These are phyloP conservation scores for Hawksworthiomyces lignivorus DNA, from an alignment of 2,329 filamentous ascomycete genomes.

Conservation along the genomic window DNA sequence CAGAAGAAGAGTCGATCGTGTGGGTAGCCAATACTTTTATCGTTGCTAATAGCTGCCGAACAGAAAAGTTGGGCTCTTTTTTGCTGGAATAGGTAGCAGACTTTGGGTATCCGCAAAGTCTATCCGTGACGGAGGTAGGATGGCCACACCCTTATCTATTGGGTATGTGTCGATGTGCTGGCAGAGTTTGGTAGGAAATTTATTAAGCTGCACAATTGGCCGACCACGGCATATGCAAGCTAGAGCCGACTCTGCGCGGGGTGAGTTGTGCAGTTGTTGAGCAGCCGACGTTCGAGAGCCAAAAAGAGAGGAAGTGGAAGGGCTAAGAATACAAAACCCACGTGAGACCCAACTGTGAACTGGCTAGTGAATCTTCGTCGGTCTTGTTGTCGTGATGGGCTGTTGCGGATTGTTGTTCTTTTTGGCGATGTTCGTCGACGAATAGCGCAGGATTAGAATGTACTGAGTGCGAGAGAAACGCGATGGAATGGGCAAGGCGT, in stretches of 20 bases:
- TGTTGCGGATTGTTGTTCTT: no score
- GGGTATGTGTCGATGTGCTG: slow-evolving; percentile 55
- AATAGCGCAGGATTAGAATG: no score
- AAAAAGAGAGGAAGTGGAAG: no score
- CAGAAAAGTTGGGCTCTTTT: slow-evolving; percentile 5
- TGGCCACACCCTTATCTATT: slow-evolving; percentile 47
- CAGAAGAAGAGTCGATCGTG: background rate
- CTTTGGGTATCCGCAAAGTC: slow-evolving; percentile 17
- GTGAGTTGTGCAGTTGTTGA: no score
- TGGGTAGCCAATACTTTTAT: slow-evolving; percentile 1
- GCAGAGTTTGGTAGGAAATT: slow-evolving; percentile 46
- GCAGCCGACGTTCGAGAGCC: no score
- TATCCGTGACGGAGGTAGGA: slow-evolving; percentile 37
- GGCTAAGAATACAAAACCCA: no score
- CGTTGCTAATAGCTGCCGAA: background rate
- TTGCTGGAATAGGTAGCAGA: background rate
- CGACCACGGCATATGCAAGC: slow-evolving; percentile 53
- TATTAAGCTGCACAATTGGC: slow-evolving; percentile 43
- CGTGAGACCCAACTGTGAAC: no score
- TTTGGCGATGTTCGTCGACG: no score
- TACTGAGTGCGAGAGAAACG: no score
- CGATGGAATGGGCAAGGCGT: no score
- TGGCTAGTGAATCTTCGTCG: no score
- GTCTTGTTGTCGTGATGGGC: no score
- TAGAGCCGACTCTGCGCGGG: slow-evolving; percentile 38